A percentile compares a stretch with the other conserved stretches of the same genome.
phyloP scores from a whole-genome alignment of 1,139 yeast genomes.

The Sugiyamaella pinicola region DNA sequence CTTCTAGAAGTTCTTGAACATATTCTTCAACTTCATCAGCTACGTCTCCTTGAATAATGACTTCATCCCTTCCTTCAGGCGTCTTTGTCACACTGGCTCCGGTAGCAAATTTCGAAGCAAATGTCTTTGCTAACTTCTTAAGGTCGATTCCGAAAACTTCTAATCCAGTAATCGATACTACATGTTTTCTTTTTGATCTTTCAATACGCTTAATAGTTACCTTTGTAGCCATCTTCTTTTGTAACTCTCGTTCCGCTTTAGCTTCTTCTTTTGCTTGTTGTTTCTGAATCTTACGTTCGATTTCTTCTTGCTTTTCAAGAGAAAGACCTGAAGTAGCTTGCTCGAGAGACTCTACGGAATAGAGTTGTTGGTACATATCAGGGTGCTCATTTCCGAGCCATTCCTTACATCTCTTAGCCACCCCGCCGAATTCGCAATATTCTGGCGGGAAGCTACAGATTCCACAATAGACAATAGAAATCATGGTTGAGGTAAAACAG shows the following conservation, averaged over 20 bases:
- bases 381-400: conserved; percentile 70
- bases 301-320: conserved; percentile 76
- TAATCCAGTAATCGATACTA: conserved; percentile 81
- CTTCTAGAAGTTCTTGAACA: conserved; percentile 68
- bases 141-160: conserved; percentile 85
- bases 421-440: conserved; percentile 90
- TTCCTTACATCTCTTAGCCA: conserved; percentile 76
- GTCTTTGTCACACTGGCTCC: conserved; percentile 95
- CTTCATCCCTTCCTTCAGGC: conserved; percentile 89
- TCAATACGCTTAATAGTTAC: conserved; percentile 85
- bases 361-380: conserved; percentile 60
- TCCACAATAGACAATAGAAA: conserved; percentile 65
- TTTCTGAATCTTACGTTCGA: conserved; percentile 79
- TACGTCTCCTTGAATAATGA: conserved; percentile 93
- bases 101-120: conserved; percentile 93
- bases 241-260: conserved; percentile 81
- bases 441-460: conserved; percentile 89
- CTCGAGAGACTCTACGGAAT: conserved; percentile 53
- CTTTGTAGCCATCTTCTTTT: conserved; percentile 74
- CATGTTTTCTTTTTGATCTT: conserved; percentile 86
- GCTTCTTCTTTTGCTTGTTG: conserved; percentile 89
- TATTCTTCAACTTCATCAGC: conserved; percentile 87
- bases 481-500: conserved; percentile 1
- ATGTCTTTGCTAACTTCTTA: conserved; percentile 88
- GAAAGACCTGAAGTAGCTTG: conserved; percentile 59